Conservation (phyloP, 805 yeast species). For the Cyberlindnera sargentensis region DNA sequence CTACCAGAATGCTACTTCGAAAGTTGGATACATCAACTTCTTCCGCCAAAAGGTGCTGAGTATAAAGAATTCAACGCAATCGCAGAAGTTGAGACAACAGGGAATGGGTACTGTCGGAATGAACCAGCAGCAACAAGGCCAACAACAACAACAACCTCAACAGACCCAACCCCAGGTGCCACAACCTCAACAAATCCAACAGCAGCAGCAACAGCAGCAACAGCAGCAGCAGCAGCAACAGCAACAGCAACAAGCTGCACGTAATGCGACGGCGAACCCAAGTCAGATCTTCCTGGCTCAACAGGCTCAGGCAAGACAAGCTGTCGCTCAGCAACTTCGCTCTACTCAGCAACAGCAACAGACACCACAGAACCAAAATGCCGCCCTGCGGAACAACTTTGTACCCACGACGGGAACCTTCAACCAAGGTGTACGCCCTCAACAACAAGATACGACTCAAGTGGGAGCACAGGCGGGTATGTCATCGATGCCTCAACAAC, state of each 20-base stretch:
- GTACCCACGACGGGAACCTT: conserved; percentile 2
- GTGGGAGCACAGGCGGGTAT: conserved; percentile 4
- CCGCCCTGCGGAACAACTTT: conserved; percentile 2
- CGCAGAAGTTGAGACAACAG: conserved; percentile 30
- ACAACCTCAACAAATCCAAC: neutral
- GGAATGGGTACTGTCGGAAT: conserved; percentile 18
- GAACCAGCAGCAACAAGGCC: conserved; percentile 4
- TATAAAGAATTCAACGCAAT: conserved; percentile 18
- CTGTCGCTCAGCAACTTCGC: conserved; percentile 40
- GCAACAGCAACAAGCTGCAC: conserved; percentile 14
- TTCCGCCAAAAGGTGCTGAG: conserved; percentile 26
- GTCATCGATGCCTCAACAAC: neutral
- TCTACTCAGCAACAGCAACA: conserved; percentile 11
- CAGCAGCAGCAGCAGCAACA: conserved; percentile 13
- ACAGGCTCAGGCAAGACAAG: conserved; percentile 44
- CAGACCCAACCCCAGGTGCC: neutral
- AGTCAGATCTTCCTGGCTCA: conserved; percentile 34
- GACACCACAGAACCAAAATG: neutral
- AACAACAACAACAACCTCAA: conserved; percentile 4
- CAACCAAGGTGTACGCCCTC: conserved; percentile 4
- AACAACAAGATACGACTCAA: conserved; percentile 2
- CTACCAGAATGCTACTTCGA: conserved; percentile 48
- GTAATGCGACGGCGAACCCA: conserved; percentile 19
- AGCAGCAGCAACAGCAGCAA: conserved; percentile 20
- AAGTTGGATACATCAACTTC: conserved; percentile 49